Evolutionary conservation across 2,329 filamentous ascomycete genomes (phyloP), one percentile per base, ranked within the genome.

Genomic region (Colletotrichum sp.): DNA sequence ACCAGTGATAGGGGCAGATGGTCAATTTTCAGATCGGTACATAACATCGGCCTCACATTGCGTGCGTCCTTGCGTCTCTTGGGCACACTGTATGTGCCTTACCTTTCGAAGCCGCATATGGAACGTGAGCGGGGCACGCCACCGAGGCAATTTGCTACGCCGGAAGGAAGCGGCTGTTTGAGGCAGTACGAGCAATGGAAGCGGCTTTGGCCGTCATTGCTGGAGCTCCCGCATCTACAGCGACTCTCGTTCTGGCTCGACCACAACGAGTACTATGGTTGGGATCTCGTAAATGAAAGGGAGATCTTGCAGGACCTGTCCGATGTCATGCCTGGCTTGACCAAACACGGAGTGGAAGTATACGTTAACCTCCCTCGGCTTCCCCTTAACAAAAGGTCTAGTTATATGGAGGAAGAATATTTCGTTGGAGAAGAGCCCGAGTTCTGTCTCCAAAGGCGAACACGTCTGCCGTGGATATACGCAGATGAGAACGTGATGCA

Each of bases 181-280:
- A 48, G 43, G 18, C 43, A 48, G 25, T 28, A 58, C 13, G 22
- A 27, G 22, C 55, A 58, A 3, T 27, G 55, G 55, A 58, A 28
- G 13, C 55, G 55, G 15, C 22, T 58, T 10, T 58, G 27, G 22
- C 25, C 55, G 22, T 27, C 39, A 4, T 2, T 48, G 3, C 39
- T 48, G 0, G 18, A 48, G 18, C 9, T 48, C 1, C 3, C 39
- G 2, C 18, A 48, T 48, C 39, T 48, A n/a, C 39, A 48, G 39
- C 18, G 3, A 1, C 12, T 48, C 39, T 48, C 39, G 0, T 48
- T 48, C 39, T 48, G 39, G 39, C 39, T 48, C 1, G 39, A 48
- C 2, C 39, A 48, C 1, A n/a, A 7, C 3, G 3, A 48, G 5
- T 48, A 48, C 2, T 48, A n/a, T 4, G 2, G 0, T 4, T 48